Evolutionary conservation across 257 asterid genomes (phyloP), one percentile per base, ranked within the genome.

Genomic region (Solanum raphanifolium): DNA sequence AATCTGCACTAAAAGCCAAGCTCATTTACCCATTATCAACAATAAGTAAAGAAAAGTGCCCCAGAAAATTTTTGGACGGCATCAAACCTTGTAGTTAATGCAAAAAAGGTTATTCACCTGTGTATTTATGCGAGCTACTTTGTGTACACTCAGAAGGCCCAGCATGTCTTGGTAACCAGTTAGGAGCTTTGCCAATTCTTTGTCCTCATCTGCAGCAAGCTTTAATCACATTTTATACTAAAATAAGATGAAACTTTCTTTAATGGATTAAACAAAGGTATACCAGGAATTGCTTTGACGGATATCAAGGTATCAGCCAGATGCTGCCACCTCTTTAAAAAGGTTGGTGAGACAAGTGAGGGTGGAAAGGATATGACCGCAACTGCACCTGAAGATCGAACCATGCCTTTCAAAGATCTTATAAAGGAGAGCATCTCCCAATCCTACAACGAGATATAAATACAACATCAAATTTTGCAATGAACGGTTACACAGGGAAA

Each of bases 141-240:
- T 97, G 94, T 95, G 96, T 83, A 97, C 91, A 69, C 93, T 92
- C 83, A 97, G 98, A 92, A 97, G 95, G 89, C 99, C 98, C 88
- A 96, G 94, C 98, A 97, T 97, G 88, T 97, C 99, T 89, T 92
- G 94, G 90, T 97, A 97, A 87, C 99, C 99, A 20, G 99, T 97
- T 46, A 97, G 96, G 89, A 97, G 99, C 91, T 94, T 94, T 18
- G 98, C 98, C 89, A 97, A 92, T 87, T 96, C 98, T 94, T 94
- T 96, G 93, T 97, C 98, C 91, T 97, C 99, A 85, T 96, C 99
- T 97, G 93, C 78, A 88, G 52, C 81, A 89, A 91, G 83, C 87
- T 65, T 83, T 43, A 86, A 46, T 84, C 82, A 72, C 48, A 20
- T 27, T 55, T 87, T 83, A 48, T 31, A 88, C 72, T 46, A 46